Evolutionary conservation across 805 yeast species (phyloP), one percentile per base, ranked within the genome.

Genomic region (Candida gorgasii): DNA sequence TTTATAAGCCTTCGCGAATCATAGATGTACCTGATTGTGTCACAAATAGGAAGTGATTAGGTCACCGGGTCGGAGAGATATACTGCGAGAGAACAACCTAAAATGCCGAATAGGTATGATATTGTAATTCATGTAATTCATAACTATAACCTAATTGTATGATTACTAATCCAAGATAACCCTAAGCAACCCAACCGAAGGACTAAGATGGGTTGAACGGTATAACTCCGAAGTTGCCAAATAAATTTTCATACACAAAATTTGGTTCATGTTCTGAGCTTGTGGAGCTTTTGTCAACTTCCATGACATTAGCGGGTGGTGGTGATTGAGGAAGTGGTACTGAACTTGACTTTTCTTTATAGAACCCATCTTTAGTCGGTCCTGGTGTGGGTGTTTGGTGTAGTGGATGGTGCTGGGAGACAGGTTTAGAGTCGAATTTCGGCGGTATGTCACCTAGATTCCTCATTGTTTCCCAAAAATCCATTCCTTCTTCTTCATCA

Each of bases 401-500:
- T 34, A 75, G 56, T 0, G 81, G 82, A 50, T 76, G 82, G 46
- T 77, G 82, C 42, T 72, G 78, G 1, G 80, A 74, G 2, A 75
- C 80, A 0, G 82, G 81, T 46, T 59, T 57, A 12, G 36, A 12
- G 27, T 31, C 38, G 5, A 26, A n/a, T 13, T 18, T 17, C 27
- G 51, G 39, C 34, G 46, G 42, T 35, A 52, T 32, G 41, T 60
- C 49, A 52, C 82, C 77, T 16, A 82, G 55, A 13, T 80, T 71
- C 37, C 84, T 69, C 75, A 84, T 72, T 2, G 80, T 78, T 48
- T 83, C 89, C 85, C 87, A 83, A 55, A 82, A 84, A 56, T 82
- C 89, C 24, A 77, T 51, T 16, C 78, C 88, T 45, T 80, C 88
- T 30, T 80, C 9, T 17, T 76, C 82, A 27, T 72, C 80, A 26